phyloP scores from a whole-genome alignment of 202 grass and related monocot genomes.

The Brachypodium distachyon region DNA sequence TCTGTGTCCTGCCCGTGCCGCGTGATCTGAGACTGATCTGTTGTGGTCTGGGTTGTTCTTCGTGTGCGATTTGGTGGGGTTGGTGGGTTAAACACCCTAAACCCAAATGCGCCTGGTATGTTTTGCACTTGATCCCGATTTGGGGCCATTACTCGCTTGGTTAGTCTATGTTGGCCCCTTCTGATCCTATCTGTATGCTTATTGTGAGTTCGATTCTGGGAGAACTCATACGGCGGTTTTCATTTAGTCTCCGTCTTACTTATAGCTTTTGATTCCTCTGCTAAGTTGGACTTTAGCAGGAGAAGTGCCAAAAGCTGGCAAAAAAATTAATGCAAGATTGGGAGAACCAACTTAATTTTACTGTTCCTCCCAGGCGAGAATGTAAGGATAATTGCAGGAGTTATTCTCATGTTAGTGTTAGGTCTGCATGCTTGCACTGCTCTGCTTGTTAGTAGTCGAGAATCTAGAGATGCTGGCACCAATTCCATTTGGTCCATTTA shows the following conservation, averaged over 20 bases:
- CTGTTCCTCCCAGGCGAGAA: neutral
- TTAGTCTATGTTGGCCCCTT: neutral
- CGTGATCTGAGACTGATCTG: neutral
- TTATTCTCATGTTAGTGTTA: neutral
- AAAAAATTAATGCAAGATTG: neutral
- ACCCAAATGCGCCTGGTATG: neutral
- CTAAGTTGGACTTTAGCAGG: neutral
- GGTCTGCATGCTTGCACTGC: neutral
- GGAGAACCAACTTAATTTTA: neutral
- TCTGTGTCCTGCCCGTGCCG: neutral
- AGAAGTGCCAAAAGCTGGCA: neutral
- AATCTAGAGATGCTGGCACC: neutral
- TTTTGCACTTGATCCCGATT: neutral
- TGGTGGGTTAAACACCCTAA: neutral
- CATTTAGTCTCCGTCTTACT: neutral
- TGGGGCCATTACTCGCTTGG: neutral
- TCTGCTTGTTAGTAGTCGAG: neutral
- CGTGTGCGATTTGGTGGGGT: neutral
- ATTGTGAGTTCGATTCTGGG: neutral
- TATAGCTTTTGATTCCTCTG: neutral
- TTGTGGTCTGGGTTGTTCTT: neutral
- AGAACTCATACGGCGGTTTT: neutral
- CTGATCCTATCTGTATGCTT: neutral
- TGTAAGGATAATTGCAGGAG: neutral
- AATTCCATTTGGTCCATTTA: neutral